Percentiles rank a stretch among this genome's conserved stretches.
These are phyloP conservation scores for Cordyceps cateniannulata DNA, from an alignment of 2,329 filamentous ascomycete genomes.

Conservation along the genomic window DNA sequence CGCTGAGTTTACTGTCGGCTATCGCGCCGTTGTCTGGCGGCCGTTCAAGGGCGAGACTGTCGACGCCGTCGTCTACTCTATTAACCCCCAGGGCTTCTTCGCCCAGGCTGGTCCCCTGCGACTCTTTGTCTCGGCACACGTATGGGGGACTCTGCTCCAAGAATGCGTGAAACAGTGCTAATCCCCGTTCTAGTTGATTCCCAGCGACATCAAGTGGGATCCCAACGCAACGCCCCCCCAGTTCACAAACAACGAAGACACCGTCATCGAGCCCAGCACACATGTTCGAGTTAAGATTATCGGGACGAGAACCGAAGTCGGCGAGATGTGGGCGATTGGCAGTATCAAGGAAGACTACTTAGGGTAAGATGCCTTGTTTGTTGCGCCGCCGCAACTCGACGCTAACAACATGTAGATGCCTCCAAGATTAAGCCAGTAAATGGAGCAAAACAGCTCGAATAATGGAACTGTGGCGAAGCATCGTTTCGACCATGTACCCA, in stretches of 20 bases:
- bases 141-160: slow-evolving; percentile 36
- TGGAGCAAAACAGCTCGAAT: not conserved
- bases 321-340: slow-evolving; percentile 92
- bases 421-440: slow-evolving; percentile 15
- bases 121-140: slow-evolving; percentile 76
- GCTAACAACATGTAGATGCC: slow-evolving; percentile 16
- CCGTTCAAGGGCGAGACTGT: slow-evolving; percentile 98
- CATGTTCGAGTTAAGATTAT: slow-evolving; percentile 93
- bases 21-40: slow-evolving; percentile 93
- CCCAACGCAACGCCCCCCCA: slow-evolving; percentile 94
- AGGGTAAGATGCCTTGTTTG: slow-evolving; percentile 38
- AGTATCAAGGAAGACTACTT: slow-evolving; percentile 86
- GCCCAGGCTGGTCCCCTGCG: slow-evolving; percentile 72
- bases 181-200: slow-evolving; percentile 63
- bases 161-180: not conserved
- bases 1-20: slow-evolving; percentile 90
- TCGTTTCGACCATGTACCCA: not conserved
- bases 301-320: slow-evolving; percentile 87
- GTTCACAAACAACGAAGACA: slow-evolving; percentile 91
- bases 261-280: slow-evolving; percentile 87
- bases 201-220: slow-evolving; percentile 86
- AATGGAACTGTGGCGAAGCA: not conserved
- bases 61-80: slow-evolving; percentile 86
- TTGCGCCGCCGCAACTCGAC: slow-evolving; percentile 7
- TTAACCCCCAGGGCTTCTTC: slow-evolving; percentile 90